Base-by-base conservation (phyloP, 257 asterid species). In the Ballota nigra region DNA sequence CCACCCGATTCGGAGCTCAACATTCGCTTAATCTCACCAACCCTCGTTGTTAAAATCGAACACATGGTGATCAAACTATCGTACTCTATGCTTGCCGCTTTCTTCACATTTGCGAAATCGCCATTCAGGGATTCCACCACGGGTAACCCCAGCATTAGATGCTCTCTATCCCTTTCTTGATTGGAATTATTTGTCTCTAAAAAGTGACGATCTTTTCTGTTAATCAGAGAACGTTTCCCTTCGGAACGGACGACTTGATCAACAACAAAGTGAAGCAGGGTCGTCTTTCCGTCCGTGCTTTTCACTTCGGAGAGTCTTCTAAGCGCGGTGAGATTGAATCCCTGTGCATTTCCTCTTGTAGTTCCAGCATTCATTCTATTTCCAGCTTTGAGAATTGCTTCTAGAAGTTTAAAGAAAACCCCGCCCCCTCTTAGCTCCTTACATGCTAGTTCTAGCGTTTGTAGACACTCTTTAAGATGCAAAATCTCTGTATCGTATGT, bases 301-400 rank as follows among this genome's bases (percentile, higher is more conserved):
- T 86, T 92, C 57, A 92, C 90, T 18, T 82, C 85, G 5, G 96
- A 84, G 18, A 92, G 75, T 66, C 87, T 82, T 8, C 75, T 75
- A 13, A 92, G 90, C 33, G 96, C 81, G 18, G 75, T 82, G 20
- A 92, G 84, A 62, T 86, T 84, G 73, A 92, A 92, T 8, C 98
- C 98, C 74, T 82, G 88, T 3, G 98, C 98, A 47, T 92, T 81
- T 34, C 98, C 98, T 63, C 98, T 71, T 0, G 80, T 81, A 0
- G 96, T 92, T 60, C 98, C 98, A 18, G 91, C 95, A 62, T 92
- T 92, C 96, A 92, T 76, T 73, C 83, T 70, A 57, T 92, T 92
- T 3, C 98, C 98, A 41, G 98, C 95, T 70, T 85, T 92, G 20
- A 92, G 96, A 69, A 90, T 87, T 29, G 97, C 98, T 79, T 92